These are phyloP conservation scores for Salvia splendens DNA, from an alignment of 257 asterid species.

Conservation along the genomic window DNA sequence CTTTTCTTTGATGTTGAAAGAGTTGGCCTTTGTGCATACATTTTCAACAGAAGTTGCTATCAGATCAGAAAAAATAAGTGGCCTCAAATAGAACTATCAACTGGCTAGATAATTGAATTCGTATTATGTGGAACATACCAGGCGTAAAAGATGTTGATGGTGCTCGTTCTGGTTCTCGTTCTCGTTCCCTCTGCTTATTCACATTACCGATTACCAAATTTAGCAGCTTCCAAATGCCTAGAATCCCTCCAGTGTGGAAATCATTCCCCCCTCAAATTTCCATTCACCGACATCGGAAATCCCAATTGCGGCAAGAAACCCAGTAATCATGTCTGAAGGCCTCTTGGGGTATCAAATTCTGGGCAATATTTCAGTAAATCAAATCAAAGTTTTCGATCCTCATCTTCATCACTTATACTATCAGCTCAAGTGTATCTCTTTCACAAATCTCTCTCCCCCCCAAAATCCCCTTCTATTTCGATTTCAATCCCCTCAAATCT, in stretches of 20 bases:
- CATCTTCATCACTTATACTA: neutral
- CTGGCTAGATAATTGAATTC: neutral
- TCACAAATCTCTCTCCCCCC: neutral
- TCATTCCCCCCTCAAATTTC: neutral
- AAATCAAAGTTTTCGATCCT: neutral
- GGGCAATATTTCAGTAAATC: neutral
- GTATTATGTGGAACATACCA: neutral
- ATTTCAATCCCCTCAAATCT: neutral
- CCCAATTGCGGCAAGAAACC: neutral
- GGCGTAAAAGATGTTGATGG: neutral
- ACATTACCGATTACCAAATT: neutral
- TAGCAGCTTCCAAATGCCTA: constrained; percentile 1
- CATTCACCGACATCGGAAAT: neutral
- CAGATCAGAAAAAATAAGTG: neutral
- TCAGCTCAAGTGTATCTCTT: neutral
- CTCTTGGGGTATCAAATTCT: neutral
- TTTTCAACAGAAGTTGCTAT: no score
- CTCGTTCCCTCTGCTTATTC: neutral
- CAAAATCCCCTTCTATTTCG: neutral
- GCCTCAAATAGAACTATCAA: neutral
- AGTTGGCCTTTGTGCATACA: no score
- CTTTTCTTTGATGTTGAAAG: no score
- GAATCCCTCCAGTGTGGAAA: constrained; percentile 10
- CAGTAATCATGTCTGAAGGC: no score
- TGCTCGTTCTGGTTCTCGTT: neutral